A percentile compares a stretch with the other conserved stretches of the same genome.
Conservation (phyloP, 2,329 filamentous ascomycete species). For the Monilinia laxa region DNA sequence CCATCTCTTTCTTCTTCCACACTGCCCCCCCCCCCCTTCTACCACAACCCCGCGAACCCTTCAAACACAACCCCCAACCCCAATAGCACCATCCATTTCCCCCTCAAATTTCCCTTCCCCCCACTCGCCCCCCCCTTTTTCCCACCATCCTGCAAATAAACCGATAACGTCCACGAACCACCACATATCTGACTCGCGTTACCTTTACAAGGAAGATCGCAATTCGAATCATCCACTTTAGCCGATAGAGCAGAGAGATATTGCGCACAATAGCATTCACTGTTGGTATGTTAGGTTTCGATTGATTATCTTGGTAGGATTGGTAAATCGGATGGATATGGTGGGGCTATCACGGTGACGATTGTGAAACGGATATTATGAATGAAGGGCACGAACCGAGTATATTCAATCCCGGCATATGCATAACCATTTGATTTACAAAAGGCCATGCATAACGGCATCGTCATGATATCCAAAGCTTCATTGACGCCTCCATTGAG, state of each 20-base stretch:
- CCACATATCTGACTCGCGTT: conserved; percentile 19
- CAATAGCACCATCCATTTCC: not conserved
- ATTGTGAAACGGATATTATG: too few relatives aligned
- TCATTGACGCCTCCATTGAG: conserved; percentile 5
- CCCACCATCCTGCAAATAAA: not conserved
- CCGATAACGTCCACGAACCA: conserved; percentile 12
- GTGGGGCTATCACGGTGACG: too few relatives aligned
- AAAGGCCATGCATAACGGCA: conserved; percentile 31
- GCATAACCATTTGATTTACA: conserved; percentile 28
- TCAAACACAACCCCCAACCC: conserved; percentile 8
- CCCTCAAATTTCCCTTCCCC: not conserved
- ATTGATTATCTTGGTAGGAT: not conserved
- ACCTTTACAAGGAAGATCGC: conserved; percentile 17
- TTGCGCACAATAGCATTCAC: conserved; percentile 21
- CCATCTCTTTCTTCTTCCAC: not conserved
- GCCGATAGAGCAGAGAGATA: not conserved
- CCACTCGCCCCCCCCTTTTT: not conserved
- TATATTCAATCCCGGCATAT: conserved; percentile 38
- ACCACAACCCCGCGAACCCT: not conserved
- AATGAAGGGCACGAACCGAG: conserved; percentile 28
- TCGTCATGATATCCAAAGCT: conserved; percentile 33
- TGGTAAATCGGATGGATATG: not conserved
- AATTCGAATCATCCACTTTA: not conserved
- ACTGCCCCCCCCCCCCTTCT: too few relatives aligned
- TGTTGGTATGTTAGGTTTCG: not conserved